Evolutionary conservation across 108 stramenopile species (phyloP).

Genomic region (Cyclotella distinguenda): DNA sequence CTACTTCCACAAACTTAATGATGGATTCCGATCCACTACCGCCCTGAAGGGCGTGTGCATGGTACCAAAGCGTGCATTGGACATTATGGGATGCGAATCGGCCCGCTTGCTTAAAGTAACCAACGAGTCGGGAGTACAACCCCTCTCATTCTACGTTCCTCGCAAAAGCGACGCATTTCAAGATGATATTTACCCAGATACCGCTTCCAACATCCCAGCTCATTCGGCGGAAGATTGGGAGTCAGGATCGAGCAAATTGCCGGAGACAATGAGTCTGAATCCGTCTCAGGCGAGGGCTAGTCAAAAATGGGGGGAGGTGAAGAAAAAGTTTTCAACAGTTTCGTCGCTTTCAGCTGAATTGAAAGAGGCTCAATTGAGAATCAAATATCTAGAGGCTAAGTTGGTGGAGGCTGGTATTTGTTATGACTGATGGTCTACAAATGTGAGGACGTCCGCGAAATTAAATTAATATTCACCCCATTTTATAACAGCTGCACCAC

Average conservation of each 20-base stretch:
- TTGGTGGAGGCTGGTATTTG: conserved; percentile 66
- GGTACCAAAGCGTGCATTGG: conserved; percentile 94
- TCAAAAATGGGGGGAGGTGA: conserved; percentile 20
- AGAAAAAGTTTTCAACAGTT: conserved; percentile 68
- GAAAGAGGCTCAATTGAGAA: conserved; percentile 66
- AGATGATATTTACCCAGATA: conserved; percentile 96
- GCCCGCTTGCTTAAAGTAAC: conserved; percentile 95
- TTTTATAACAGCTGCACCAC: too few species aligned
- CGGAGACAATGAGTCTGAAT: conserved; percentile 82
- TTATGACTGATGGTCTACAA: conserved; percentile 19
- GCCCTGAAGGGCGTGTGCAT: conserved; percentile 96
- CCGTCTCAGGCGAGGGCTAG: conserved; percentile 41
- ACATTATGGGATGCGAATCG: conserved; percentile 95
- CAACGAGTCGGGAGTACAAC: conserved; percentile 86
- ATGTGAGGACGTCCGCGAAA: too few species aligned
- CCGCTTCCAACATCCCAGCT: conserved; percentile 77
- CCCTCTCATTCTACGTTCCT: conserved; percentile 94
- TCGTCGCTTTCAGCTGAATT: conserved; percentile 69
- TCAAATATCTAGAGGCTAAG: conserved; percentile 76
- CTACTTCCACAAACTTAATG: conserved; percentile 80
- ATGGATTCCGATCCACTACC: conserved; percentile 91
- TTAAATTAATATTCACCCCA: too few species aligned
- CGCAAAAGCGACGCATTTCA: conserved; percentile 98
- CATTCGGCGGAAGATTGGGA: conserved; percentile 93
- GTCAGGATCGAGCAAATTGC: conserved; percentile 84